Conservation (phyloP, 2,329 filamentous ascomycete genomes). For the Cytospora mali region DNA sequence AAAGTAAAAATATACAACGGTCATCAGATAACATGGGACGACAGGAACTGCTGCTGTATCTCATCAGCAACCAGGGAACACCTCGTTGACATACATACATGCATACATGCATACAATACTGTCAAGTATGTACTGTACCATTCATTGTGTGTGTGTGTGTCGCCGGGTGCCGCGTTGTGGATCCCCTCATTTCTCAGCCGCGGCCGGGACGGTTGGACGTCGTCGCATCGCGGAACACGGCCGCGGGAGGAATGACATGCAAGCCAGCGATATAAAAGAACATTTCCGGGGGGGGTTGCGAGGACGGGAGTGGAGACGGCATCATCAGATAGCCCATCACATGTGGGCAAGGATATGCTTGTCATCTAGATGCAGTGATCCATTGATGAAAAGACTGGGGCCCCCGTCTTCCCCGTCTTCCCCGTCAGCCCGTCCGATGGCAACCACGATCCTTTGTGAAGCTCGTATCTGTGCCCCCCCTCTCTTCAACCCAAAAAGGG, state of each 20-base stretch:
- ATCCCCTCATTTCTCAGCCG: slow-evolving; percentile 2
- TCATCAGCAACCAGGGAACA: not conserved
- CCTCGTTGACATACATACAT: not conserved
- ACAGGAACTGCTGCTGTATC: not conserved
- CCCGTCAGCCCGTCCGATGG: not conserved
- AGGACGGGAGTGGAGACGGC: slow-evolving; percentile 14
- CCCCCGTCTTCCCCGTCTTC: not conserved
- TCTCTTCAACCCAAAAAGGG: not conserved
- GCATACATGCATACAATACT: no score
- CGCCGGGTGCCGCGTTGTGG: no score
- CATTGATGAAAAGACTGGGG: not conserved
- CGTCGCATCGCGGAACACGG: not conserved
- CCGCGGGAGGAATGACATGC: slow-evolving; percentile 14
- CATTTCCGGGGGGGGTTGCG: no score
- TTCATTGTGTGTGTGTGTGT: no score
- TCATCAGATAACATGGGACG: not conserved
- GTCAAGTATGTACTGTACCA: no score
- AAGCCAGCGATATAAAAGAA: no score
- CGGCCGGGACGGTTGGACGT: not conserved
- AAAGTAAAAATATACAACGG: no score
- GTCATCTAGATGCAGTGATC: not conserved
- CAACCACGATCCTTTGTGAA: not conserved
- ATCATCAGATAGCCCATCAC: not conserved
- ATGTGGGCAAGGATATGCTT: slow-evolving; percentile 11
- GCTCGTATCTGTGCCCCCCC: not conserved